Conservation (phyloP, 441 rosid genomes). For the California macrophylla region DNA sequence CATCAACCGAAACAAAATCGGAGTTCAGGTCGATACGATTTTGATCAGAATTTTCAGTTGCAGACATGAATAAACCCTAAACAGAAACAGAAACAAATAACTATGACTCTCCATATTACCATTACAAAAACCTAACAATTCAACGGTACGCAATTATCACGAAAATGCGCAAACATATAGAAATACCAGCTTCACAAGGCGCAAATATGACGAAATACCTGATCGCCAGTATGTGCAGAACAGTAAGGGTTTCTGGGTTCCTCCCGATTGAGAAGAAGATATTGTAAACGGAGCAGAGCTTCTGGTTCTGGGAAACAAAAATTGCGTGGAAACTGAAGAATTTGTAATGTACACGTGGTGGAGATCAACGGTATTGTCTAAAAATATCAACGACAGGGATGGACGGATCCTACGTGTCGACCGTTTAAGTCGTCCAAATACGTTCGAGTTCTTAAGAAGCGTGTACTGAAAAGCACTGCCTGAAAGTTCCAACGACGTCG, state of each 20-base stretch:
- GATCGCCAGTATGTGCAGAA: not conserved
- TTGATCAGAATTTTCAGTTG: slow-evolving; percentile 21
- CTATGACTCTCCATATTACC: slow-evolving; percentile 1
- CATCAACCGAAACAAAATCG: slow-evolving; percentile 27
- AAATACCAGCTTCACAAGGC: not conserved
- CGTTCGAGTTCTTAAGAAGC: not conserved
- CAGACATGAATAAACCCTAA: slow-evolving; percentile 33
- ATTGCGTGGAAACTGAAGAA: not conserved
- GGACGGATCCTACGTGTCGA: not conserved
- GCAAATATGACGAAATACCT: not conserved
- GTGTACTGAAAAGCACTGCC: not conserved
- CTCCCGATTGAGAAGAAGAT: not conserved
- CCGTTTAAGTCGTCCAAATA: not conserved
- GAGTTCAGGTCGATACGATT: slow-evolving; percentile 27
- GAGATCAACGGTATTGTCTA: slow-evolving; percentile 6
- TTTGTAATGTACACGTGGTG: slow-evolving; percentile 25
- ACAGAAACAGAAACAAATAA: slow-evolving; percentile 12
- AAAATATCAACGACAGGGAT: not conserved
- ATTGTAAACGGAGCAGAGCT: not conserved
- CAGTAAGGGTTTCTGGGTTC: not conserved
- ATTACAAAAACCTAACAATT: not conserved
- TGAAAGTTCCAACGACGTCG: not conserved
- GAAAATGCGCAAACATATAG: not conserved
- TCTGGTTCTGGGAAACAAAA: not conserved
- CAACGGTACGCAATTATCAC: not conserved